A percentile compares a stretch with the other conserved stretches of the same genome.
These are phyloP conservation scores for Nicotiana attenuata DNA, from an alignment of 257 asterid genomes.

Conservation along the genomic window DNA sequence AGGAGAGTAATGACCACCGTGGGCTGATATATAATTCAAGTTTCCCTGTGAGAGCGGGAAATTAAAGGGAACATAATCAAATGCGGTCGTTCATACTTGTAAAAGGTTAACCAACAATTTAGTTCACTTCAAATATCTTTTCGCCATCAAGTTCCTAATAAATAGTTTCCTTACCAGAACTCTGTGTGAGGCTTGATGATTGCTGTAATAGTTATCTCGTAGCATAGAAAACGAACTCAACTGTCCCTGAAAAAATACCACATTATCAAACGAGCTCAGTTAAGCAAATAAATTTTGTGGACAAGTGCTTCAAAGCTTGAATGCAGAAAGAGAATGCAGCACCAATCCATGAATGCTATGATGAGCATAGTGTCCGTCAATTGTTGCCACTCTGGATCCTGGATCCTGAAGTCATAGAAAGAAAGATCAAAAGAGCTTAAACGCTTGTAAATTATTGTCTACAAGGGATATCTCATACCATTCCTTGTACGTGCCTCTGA, in stretches of 20 bases:
- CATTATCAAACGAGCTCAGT: neutral
- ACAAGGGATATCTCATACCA: slow-evolving; percentile 18
- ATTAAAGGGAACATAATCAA: neutral
- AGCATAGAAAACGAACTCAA: slow-evolving; percentile 27
- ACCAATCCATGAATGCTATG: slow-evolving; percentile 31
- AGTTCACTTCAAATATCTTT: neutral
- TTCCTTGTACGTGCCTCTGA: slow-evolving; percentile 30
- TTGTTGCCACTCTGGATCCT: slow-evolving; percentile 18
- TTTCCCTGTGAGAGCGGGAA: slow-evolving; percentile 15
- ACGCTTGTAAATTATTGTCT: neutral
- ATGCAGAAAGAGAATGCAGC: neutral
- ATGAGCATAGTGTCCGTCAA: slow-evolving; percentile 22
- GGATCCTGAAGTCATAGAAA: slow-evolving; percentile 19
- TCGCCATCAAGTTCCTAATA: slow-evolving; percentile 4
- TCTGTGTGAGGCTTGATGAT: slow-evolving; percentile 26
- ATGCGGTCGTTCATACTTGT: neutral
- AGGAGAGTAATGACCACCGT: slow-evolving; percentile 18
- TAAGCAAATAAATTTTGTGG: neutral
- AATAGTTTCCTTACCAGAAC: slow-evolving; percentile 24
- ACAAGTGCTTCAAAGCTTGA: neutral
- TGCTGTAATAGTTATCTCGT: slow-evolving; percentile 29
- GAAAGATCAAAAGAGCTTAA: slow-evolving; percentile 4
- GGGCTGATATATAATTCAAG: slow-evolving; percentile 20
- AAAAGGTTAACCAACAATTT: neutral
- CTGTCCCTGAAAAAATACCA: slow-evolving; percentile 23